Evolutionary conservation across 495 filamentous ascomycete species (phyloP).

Genomic region (Cercophora sp.): DNA sequence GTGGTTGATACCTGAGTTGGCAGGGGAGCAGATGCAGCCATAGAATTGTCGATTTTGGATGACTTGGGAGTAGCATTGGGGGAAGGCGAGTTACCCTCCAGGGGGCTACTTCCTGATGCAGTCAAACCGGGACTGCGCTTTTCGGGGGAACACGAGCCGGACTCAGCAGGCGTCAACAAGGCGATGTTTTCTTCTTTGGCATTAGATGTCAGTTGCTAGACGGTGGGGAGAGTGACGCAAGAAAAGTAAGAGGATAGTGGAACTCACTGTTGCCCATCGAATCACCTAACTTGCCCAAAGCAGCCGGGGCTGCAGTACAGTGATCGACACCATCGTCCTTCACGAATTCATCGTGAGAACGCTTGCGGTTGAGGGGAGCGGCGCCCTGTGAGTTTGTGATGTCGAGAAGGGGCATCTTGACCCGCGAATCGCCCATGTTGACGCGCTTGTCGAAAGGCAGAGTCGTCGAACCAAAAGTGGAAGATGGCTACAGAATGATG

Average conservation of each 20-base stretch:
- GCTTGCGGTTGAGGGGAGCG: constrained; percentile 29
- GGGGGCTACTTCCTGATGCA: constrained; percentile 33
- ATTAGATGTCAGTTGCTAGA: not conserved
- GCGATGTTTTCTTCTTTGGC: constrained; percentile 26
- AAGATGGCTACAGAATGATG: too few species aligned
- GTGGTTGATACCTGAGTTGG: constrained; percentile 7
- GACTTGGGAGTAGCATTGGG: not conserved
- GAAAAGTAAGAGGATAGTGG: not conserved
- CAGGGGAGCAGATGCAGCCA: not conserved
- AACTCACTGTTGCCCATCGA: constrained; percentile 2
- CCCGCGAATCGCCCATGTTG: too few species aligned
- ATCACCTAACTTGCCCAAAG: not conserved
- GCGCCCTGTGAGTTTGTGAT: constrained; percentile 35
- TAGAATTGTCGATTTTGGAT: constrained; percentile 2
- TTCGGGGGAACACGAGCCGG: constrained; percentile 18
- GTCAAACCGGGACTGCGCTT: constrained; percentile 31
- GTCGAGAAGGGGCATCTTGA: constrained; percentile 35
- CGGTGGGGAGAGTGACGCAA: not conserved
- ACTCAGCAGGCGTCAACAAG: too few species aligned
- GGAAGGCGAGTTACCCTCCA: constrained; percentile 9
- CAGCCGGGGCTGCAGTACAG: too few species aligned
- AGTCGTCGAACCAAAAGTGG: too few species aligned
- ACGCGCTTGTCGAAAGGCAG: too few species aligned
- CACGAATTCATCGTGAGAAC: constrained; percentile 34
- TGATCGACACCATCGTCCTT: too few species aligned